Base-by-base conservation (phyloP, 1,139 yeast species). In the Scheffersomyces insectosa region DNA sequence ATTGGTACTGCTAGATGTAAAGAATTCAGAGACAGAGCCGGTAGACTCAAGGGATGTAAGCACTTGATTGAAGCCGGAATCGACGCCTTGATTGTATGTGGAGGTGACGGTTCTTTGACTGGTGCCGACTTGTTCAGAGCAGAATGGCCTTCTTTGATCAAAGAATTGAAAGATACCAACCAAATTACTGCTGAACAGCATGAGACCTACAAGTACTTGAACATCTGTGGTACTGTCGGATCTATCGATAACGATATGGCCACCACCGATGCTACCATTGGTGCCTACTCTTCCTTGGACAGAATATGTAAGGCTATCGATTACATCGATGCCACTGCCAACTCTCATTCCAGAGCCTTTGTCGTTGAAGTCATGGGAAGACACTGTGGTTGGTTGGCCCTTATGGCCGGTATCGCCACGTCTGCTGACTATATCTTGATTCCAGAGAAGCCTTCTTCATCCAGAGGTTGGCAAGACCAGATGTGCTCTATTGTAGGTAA, bases 281-380 rank as follows among this genome's bases (percentile, higher is more conserved):
- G 99, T 54, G 96, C 97, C 2, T 90, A 81, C 66, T 90, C 97
- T 3, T 88, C 98, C 11, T 78, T 93, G 56, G 97, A 88, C 54
- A 79, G 99, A 66, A 93, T 93, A 59, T 86, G 96, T 63, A 89
- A 88, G 65, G 87, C 91, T 67, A 88, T 91, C 52, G 98, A 93
- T 66, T 90, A 87, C 67, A 93, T 93, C 56, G 97, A 91, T 65
- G 96, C 97, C 38, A 93, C 99, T 30, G 99, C 99, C 15, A 81
- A 88, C 55, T 91, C 98, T 5, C 99, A 93, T 64, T 89, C 97
- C 15, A 82, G 99, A 63, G 99, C 99, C 5, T 93, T 93, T 65
- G 97, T 93, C 37, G 89, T 93, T 47, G 99, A 93, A 68, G 99
- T 93, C 40, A 93, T 93, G 99, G 99, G 99, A 45, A 83, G 99